These are phyloP conservation scores for Conticribra weissflogii DNA, from an alignment of 108 stramenopile species.

Conservation along the genomic window DNA sequence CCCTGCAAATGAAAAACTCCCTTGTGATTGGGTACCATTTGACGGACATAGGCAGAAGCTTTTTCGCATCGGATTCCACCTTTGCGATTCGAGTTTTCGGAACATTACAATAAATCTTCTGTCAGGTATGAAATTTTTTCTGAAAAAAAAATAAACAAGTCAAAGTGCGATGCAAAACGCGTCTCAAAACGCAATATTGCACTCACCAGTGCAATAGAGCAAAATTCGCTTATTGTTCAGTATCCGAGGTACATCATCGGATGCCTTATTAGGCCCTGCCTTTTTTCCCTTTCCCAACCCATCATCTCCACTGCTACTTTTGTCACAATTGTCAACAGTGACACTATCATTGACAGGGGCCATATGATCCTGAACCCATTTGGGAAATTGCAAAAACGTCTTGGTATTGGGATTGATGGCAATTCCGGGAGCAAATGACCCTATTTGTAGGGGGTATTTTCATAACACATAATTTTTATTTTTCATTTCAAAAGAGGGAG, in stretches of 20 bases:
- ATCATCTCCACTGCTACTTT: not conserved
- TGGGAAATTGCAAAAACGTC: slow-evolving; percentile 51
- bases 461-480: no score
- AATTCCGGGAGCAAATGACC: slow-evolving; percentile 55
- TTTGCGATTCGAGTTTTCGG: slow-evolving; percentile 65
- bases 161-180: no score
- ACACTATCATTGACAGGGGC: not conserved
- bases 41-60: slow-evolving; percentile 79
- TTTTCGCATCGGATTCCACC: slow-evolving; percentile 96
- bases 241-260: not conserved
- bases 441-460: no score
- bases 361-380: slow-evolving; percentile 48
- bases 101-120: slow-evolving; percentile 3
- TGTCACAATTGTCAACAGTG: not conserved
- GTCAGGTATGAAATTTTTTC: slow-evolving; percentile 18
- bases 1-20: slow-evolving; percentile 79
- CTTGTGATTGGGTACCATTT: slow-evolving; percentile 52
- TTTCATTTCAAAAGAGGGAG: no score
- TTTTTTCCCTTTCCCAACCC: not conserved
- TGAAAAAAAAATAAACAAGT: no score
- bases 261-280: not conserved
- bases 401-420: slow-evolving; percentile 52
- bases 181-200: not conserved
- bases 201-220: slow-evolving; percentile 6
- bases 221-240: slow-evolving; percentile 41